Conservation (phyloP, 495 filamentous ascomycete species). For the Pyronema omphalodes region DNA sequence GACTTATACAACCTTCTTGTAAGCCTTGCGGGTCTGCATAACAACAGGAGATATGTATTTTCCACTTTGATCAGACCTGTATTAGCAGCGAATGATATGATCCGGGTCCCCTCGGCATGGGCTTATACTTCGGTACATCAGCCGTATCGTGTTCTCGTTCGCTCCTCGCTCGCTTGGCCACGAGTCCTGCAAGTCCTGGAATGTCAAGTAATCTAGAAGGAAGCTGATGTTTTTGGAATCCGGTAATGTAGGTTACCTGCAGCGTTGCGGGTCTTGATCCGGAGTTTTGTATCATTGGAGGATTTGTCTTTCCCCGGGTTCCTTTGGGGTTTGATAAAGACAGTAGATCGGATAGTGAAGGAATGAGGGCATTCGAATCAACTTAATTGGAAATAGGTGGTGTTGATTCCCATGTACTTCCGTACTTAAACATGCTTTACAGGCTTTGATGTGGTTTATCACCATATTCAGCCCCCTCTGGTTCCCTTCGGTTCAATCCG, state of each 20-base stretch:
- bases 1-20: no score
- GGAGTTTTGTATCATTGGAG: neutral
- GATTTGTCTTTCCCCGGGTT: neutral
- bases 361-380: no score
- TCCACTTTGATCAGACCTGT: no score
- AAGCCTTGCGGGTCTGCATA: no score
- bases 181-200: no score
- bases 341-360: neutral
- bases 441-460: neutral
- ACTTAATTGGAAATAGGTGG: neutral
- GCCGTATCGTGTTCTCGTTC: no score
- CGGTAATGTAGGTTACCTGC: neutral
- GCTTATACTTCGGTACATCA: no score
- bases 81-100: no score
- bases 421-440: neutral
- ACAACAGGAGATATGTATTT: no score
- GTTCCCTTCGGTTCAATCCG: neutral
- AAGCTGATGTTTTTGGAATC: neutral
- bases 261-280: neutral
- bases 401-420: neutral
- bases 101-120: no score
- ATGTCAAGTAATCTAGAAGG: neutral
- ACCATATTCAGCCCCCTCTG: no score
- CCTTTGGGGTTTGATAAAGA: neutral
- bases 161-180: no score